These are phyloP conservation scores for Salvia splendens DNA, from an alignment of 257 asterid genomes.

Conservation along the genomic window DNA sequence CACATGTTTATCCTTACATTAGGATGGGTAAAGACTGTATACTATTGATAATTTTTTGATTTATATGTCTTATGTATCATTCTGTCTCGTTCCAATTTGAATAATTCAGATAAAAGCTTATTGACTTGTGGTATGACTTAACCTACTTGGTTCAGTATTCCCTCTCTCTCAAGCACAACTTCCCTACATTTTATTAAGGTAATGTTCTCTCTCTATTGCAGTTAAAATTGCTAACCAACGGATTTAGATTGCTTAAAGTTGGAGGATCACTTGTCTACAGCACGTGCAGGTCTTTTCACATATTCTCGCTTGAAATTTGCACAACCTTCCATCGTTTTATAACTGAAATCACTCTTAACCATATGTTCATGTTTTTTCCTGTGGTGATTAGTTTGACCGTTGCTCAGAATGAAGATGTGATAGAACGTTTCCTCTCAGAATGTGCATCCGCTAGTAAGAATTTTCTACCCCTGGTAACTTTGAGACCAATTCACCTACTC, in stretches of 20 bases:
- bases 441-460: constrained; percentile 64
- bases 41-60: not conserved
- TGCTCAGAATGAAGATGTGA: constrained; percentile 90
- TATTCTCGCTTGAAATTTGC: constrained; percentile 21
- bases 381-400: constrained; percentile 63
- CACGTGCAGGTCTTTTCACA: constrained; percentile 76
- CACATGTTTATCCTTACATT: not conserved
- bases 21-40: not conserved
- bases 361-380: constrained; percentile 15
- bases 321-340: constrained; percentile 14
- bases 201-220: constrained; percentile 38
- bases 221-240: constrained; percentile 79
- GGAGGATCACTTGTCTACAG: constrained; percentile 93
- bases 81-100: not conserved
- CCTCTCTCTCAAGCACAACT: not conserved
- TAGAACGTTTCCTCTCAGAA: constrained; percentile 71
- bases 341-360: constrained; percentile 5
- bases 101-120: not conserved
- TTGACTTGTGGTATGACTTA: not conserved
- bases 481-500: constrained; percentile 3
- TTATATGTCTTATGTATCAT: constrained; percentile 2
- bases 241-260: constrained; percentile 77
- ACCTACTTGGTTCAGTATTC: not conserved
- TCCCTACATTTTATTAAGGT: constrained; percentile 1
- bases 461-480: constrained; percentile 1